Conservation (phyloP, 768 basidiomycete species). For the Chlorophyllum brunneum region DNA sequence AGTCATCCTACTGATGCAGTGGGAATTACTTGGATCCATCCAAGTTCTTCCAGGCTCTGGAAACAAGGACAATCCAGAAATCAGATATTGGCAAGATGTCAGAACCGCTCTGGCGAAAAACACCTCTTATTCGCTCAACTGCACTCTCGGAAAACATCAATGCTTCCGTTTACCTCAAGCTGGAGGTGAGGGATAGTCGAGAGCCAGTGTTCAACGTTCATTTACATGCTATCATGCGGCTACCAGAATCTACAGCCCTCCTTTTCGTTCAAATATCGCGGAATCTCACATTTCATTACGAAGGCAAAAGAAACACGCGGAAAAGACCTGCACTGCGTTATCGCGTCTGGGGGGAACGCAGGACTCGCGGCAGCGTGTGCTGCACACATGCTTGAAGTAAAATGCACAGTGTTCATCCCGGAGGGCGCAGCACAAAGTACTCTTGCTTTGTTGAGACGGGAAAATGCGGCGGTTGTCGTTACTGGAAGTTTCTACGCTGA, state of each 20-base stretch:
- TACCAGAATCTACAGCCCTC: slow-evolving; percentile 66
- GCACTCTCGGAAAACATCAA: slow-evolving; percentile 51
- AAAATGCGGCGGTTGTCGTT: slow-evolving; percentile 58
- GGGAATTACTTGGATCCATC: too few relatives aligned
- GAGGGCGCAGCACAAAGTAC: slow-evolving; percentile 45
- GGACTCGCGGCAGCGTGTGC: slow-evolving; percentile 68
- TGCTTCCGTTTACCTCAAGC: slow-evolving; percentile 61
- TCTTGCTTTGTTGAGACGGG: slow-evolving; percentile 43
- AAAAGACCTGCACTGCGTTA: slow-evolving; percentile 52
- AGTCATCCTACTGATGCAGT: too few relatives aligned
- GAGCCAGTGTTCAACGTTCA: not conserved
- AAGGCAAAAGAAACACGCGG: slow-evolving; percentile 49
- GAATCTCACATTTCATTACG: slow-evolving; percentile 60
- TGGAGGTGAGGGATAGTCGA: slow-evolving; percentile 50
- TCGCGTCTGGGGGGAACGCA: slow-evolving; percentile 82
- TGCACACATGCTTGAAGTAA: slow-evolving; percentile 47
- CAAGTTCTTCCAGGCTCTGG: not conserved
- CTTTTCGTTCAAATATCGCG: slow-evolving; percentile 76
- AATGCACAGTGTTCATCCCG: slow-evolving; percentile 69
- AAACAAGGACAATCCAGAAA: not conserved
- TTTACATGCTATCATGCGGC: not conserved
- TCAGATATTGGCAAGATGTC: slow-evolving; percentile 2
- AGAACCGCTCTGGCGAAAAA: slow-evolving; percentile 49
- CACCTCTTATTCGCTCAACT: slow-evolving; percentile 60
- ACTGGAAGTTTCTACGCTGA: slow-evolving; percentile 56